Evolutionary conservation across 2,329 filamentous ascomycete species (phyloP).

Genomic region (Botryotinia convoluta): DNA sequence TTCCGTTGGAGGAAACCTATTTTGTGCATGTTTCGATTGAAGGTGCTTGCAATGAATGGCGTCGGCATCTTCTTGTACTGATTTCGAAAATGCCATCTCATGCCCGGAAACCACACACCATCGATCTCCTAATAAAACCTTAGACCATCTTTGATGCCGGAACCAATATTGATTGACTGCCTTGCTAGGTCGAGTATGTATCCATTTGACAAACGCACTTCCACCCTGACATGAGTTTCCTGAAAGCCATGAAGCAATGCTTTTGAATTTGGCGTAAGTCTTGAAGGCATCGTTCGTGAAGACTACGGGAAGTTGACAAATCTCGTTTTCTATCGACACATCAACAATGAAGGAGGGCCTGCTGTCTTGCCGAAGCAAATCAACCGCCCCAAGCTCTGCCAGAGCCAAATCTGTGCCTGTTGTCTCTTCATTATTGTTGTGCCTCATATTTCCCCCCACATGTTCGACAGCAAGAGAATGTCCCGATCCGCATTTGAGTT

Average conservation of each 20-base stretch:
- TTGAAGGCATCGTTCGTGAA: conserved; percentile 4
- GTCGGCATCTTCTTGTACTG: background rate
- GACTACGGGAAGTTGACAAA: background rate
- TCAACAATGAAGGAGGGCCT: conserved; percentile 1
- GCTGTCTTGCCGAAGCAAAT: background rate
- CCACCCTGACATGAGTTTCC: background rate
- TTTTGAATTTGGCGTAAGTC: background rate
- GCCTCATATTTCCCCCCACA: background rate
- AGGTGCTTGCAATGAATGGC: background rate
- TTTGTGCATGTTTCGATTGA: background rate
- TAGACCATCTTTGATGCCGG: conserved; percentile 2
- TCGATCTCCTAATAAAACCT: background rate
- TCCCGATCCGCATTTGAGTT: background rate
- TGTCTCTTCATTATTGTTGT: background rate
- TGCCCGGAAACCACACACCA: conserved; percentile 2
- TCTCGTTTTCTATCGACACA: background rate
- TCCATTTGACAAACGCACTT: background rate
- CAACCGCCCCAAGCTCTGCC: conserved; percentile 1
- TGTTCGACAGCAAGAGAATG: background rate
- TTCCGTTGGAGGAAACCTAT: background rate
- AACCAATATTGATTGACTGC: conserved; percentile 2
- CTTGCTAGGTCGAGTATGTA: background rate
- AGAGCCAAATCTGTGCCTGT: background rate
- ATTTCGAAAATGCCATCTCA: conserved; percentile 4
- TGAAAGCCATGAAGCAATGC: background rate